Base-by-base conservation (phyloP, 2,329 filamentous ascomycete genomes). In the Calonectria pseudoturangicola region DNA sequence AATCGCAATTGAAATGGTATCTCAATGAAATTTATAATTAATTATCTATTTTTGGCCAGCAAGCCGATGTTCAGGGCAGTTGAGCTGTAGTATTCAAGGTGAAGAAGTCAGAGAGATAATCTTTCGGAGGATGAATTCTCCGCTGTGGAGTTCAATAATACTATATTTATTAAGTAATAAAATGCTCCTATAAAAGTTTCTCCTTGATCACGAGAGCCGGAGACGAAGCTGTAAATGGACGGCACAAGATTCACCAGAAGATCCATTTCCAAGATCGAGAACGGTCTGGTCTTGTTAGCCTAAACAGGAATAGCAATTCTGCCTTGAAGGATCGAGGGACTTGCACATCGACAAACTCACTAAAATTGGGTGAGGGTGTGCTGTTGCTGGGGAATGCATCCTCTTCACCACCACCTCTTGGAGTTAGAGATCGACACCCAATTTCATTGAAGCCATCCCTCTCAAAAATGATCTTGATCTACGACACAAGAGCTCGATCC, bases 351-450 rank as follows among this genome's bases (percentile, higher is more conserved):
- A 18, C 21, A 41, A n/a, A 10, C 13, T 25, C 33, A 9, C 54
- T 27, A 21, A 60, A 41, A 7, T 27, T n/a, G 30, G 33, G 15
- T 39, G 54, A 60, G 54, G 54, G 54, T 60, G 54, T 60, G 54
- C 33, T 41, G 54, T n/a, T 27, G 36, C 39, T 25, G 16, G 33
- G 25, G 21, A 41, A 25, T 25, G 30, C 33, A 60, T 21, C 54
- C n/a, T 60, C 33, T 21, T 48, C n/a, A 7, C n/a, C 10, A 39
- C 33, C 33, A 36, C 21, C 25, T 60, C 18, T 27, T 25, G 54
- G 16, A 41, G 25, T 7, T 36, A n/a, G 33, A 60, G 54, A 60
- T 16, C n/a, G 21, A 18, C 54, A 41, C 54, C 7, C 33, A 25
- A 16, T 25, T 25, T 39, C 25, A 27, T 41, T 12, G 33, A 21